These are phyloP conservation scores for Wickerhamiella domercqiae DNA, from an alignment of 805 yeast species.

Conservation along the genomic window DNA sequence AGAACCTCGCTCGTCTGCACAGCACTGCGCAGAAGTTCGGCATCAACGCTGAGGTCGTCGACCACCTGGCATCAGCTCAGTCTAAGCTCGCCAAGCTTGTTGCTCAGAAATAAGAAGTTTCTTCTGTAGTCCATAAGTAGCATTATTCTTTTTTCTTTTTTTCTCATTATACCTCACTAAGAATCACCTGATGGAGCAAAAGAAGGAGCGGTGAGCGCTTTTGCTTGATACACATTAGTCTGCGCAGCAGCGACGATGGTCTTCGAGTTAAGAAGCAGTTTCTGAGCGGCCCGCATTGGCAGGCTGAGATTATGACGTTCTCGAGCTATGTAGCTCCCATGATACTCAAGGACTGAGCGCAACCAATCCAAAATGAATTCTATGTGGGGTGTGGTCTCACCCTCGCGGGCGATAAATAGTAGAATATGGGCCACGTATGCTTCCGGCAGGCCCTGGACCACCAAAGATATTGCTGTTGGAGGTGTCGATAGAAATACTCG, in stretches of 20 bases:
- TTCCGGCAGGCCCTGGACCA: conserved; percentile 55
- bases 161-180: too few species aligned
- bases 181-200: too few species aligned
- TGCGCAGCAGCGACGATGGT: conserved; percentile 16
- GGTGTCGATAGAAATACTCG: conserved; percentile 55
- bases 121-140: too few species aligned
- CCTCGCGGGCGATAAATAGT: conserved; percentile 48
- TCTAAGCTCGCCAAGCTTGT: too few species aligned
- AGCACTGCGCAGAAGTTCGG: too few species aligned
- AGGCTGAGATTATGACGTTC: conserved; percentile 50
- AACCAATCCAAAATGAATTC: conserved; percentile 81
- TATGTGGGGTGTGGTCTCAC: conserved; percentile 62
- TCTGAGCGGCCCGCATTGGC: conserved; percentile 52
- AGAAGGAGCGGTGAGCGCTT: too few species aligned
- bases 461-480: conserved; percentile 48
- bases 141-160: too few species aligned
- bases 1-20: conserved; percentile 12
- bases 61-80: too few species aligned
- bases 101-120: too few species aligned
- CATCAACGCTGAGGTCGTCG: too few species aligned
- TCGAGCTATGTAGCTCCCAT: conserved; percentile 57
- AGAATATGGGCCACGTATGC: conserved; percentile 60
- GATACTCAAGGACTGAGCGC: conserved; percentile 46
- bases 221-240: conserved; percentile 10
- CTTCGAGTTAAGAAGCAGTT: conserved; percentile 32